Evolutionary conservation across 2,329 filamentous ascomycete species (phyloP).

Genomic region (Neocucurbitaria cava): DNA sequence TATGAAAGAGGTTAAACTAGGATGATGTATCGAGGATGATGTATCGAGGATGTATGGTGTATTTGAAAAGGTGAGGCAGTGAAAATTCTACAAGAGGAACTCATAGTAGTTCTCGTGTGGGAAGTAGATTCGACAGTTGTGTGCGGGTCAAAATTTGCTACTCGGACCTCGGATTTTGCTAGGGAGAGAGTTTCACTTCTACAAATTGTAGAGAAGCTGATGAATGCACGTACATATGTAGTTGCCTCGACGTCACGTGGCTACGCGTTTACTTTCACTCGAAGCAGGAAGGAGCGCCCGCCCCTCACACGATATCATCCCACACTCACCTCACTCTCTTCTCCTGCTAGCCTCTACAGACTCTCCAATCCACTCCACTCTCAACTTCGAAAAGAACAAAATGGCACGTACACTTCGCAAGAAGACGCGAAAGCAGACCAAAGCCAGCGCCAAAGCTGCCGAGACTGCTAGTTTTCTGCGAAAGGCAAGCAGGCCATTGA

Average conservation of each 20-base stretch:
- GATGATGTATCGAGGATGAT: not conserved
- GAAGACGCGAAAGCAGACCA: not conserved
- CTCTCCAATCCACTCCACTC: not conserved
- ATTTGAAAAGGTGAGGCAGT: too few species aligned
- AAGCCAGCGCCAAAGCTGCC: not conserved
- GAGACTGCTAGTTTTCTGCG: not conserved
- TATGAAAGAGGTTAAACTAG: too few species aligned
- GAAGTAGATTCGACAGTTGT: not conserved
- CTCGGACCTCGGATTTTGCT: not conserved
- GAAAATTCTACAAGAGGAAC: too few species aligned
- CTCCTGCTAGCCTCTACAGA: not conserved
- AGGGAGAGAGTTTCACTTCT: not conserved
- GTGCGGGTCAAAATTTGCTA: not conserved
- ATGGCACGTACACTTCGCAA: not conserved
- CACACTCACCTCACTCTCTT: not conserved
- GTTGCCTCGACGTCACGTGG: not conserved
- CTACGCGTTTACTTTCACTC: not conserved
- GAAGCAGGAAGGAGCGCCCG: not conserved
- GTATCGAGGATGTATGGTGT: not conserved
- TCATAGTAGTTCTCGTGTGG: not conserved
- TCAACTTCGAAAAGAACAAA: not conserved
- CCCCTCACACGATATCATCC: not conserved
- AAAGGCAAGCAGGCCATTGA: not conserved
- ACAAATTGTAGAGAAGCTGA: not conserved
- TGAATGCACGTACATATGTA: not conserved